phyloP scores from a whole-genome alignment of 768 basidiomycete genomes.

The Zangia roseola region DNA sequence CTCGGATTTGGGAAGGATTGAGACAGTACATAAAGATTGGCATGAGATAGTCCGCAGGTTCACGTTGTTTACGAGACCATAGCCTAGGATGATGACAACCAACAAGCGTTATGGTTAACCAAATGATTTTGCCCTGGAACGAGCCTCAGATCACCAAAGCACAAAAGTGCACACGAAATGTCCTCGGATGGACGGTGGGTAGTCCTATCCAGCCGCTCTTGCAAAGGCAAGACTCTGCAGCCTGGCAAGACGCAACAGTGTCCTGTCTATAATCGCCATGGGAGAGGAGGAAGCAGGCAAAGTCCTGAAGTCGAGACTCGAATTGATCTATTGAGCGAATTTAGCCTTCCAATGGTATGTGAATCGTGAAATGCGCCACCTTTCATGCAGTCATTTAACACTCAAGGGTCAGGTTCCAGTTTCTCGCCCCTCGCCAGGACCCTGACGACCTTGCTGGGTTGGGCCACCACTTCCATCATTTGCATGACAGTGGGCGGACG shows the following conservation, averaged over 20 bases:
- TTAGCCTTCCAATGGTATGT: not conserved
- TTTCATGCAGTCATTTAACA: conserved; percentile 1
- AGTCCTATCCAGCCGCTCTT: conserved; percentile 16
- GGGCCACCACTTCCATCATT: conserved; percentile 77
- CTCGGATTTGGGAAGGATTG: conserved; percentile 7
- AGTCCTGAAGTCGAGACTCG: conserved; percentile 18
- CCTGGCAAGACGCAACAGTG: conserved; percentile 23
- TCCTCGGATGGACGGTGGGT: conserved; percentile 21
- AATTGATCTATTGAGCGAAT: conserved; percentile 4
- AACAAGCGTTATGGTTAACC: conserved; percentile 15
- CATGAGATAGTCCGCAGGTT: conserved; percentile 29
- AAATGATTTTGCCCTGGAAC: conserved; percentile 21
- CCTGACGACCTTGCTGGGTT: conserved; percentile 72
- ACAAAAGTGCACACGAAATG: conserved; percentile 25
- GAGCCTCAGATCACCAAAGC: conserved; percentile 19
- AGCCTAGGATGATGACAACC: conserved; percentile 16
- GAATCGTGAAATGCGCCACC: not conserved
- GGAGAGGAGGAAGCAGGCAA: conserved; percentile 18
- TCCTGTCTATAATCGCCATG: conserved; percentile 20
- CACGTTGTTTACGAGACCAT: conserved; percentile 5
- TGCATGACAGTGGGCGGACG: conserved; percentile 75
- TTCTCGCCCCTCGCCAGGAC: conserved; percentile 86
- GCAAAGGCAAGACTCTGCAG: conserved; percentile 23
- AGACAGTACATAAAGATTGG: conserved; percentile 26
- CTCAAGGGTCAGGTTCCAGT: conserved; percentile 52